phyloP scores from a whole-genome alignment of 352 stramenopile genomes.

The Stramenopiles sp. region DNA sequence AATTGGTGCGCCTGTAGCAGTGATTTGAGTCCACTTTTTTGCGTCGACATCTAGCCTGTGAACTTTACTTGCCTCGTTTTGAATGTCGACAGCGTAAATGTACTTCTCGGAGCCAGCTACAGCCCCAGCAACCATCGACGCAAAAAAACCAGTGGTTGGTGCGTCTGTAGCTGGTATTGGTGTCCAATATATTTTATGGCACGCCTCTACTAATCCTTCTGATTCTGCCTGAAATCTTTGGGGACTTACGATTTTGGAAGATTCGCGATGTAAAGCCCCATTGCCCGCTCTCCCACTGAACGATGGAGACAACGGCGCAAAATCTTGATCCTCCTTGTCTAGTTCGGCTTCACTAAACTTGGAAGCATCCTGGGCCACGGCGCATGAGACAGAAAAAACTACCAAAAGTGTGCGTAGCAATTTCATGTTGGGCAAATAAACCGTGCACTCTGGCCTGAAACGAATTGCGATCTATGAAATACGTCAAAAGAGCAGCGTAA shows the following conservation, averaged over 20 bases:
- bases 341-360: not conserved
- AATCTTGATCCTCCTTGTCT: not conserved
- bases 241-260: not conserved
- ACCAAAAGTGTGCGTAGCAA: too few relatives aligned
- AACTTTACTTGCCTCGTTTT: not conserved
- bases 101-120: not conserved
- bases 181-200: not conserved
- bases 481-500: too few relatives aligned
- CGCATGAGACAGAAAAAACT: too few relatives aligned
- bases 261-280: not conserved
- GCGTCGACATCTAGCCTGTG: not conserved
- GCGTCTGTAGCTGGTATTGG: not conserved
- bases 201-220: not conserved
- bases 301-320: not conserved
- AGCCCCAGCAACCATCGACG: not conserved
- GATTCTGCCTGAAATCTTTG: not conserved
- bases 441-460: too few relatives aligned
- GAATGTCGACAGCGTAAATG: not conserved
- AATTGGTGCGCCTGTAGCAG: not conserved
- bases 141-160: not conserved
- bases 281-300: not conserved
- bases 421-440: too few relatives aligned
- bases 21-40: not conserved
- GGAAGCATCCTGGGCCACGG: not conserved
- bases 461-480: too few relatives aligned